Evolutionary conservation across 305 asterid species (phyloP).

Genomic region (Rubia peregrina): DNA sequence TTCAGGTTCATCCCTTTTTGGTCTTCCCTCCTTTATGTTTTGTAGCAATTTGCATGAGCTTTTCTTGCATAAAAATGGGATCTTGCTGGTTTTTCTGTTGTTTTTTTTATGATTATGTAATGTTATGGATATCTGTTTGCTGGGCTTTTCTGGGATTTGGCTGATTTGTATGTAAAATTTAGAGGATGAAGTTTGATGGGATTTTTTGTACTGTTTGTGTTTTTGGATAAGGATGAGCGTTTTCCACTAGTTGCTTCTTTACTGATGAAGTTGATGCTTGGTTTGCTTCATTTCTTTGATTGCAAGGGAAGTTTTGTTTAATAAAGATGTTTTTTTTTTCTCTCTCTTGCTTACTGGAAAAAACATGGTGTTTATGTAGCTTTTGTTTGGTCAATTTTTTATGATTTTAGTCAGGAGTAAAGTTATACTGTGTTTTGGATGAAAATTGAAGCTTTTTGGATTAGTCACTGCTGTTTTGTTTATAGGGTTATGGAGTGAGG

Average conservation of each 20-base stretch:
- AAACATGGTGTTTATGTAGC: background rate
- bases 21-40: background rate
- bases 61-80: background rate
- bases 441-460: background rate
- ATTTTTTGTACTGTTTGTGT: background rate
- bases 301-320: conserved; percentile 7
- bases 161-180: background rate
- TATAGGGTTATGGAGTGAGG: background rate
- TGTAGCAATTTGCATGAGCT: background rate
- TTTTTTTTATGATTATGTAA: background rate
- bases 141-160: conserved; percentile 4
- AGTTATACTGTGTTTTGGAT: background rate
- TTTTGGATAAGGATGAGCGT: conserved; percentile 2
- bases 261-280: background rate
- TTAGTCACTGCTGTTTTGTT: background rate
- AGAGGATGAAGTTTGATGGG: background rate
- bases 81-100: background rate
- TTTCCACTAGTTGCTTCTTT: background rate
- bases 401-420: background rate
- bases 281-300: conserved; percentile 1
- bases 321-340: background rate
- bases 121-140: background rate
- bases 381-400: background rate
- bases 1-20: conserved; percentile 6
- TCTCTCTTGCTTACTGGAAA: background rate